Base-by-base conservation (phyloP, 2,329 filamentous ascomycete genomes). In the Colletotrichum sp. region DNA sequence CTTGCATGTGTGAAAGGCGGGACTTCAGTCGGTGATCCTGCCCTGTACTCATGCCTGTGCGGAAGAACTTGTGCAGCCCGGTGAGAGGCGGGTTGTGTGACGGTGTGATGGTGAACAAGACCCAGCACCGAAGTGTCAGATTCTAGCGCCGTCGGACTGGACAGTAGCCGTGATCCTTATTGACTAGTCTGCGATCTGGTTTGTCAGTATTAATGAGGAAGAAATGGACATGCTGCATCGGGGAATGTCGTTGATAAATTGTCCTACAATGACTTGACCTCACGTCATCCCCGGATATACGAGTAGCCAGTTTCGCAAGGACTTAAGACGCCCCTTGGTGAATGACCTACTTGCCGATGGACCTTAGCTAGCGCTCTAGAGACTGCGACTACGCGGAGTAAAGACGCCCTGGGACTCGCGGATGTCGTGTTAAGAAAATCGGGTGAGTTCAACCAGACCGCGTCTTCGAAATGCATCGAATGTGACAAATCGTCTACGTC, bases 351-450 rank as follows among this genome's bases (percentile, higher is more conserved):
- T 21, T 13, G 43, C 3, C n/a, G 43, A 52, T 8, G n/a, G 43
- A 52, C n/a, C 3, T 52, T 2, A 52, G 2, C n/a, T 24, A 52
- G 0, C 1, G 43, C 43, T 3, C 43, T 21, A 52, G 43, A 52
- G 1, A 8, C 6, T 5, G 2, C n/a, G 3, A 52, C 10, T 52
- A 13, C 1, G n/a, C 16, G 18, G 1, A 2, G 43, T 48, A 21
- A n/a, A 48, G 43, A 4, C 3, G 43, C 10, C 6, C 3, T 7
- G 3, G 10, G 43, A 6, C 43, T 48, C 9, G 6, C n/a, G 9
- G n/a, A 13, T 21, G 12, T 8, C 10, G 43, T 21, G 43, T 6
- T 48, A 3, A 3, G 10, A 5, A 16, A 4, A 34, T 30, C 30
- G 8, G 30, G 5, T 21, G 30, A 61, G 5, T 21, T 5, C 4